Evolutionary conservation across 768 basidiomycete species (phyloP).

Genomic region (Macrolepiota dolichaula): DNA sequence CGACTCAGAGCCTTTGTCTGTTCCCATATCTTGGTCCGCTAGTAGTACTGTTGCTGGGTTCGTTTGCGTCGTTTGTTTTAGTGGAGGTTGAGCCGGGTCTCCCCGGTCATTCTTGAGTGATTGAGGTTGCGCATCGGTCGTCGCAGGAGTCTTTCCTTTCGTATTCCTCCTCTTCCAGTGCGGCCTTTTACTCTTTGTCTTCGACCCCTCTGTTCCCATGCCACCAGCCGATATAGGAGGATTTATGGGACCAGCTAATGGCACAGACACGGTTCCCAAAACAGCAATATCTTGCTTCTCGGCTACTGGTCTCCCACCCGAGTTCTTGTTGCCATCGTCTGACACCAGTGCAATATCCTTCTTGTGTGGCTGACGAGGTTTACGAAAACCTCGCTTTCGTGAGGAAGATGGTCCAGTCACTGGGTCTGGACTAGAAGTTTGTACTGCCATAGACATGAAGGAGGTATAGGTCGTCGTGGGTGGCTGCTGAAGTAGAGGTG

Average conservation of each 20-base stretch:
- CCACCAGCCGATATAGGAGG: not conserved
- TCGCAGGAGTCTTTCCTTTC: not conserved
- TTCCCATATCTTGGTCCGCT: not conserved
- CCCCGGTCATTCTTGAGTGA: not conserved
- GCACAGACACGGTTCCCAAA: not conserved
- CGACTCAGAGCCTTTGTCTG: not conserved
- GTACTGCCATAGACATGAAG: not conserved
- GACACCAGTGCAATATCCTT: not conserved
- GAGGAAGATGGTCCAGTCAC: not conserved
- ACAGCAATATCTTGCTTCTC: not conserved
- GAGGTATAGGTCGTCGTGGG: not conserved
- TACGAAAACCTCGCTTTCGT: not conserved
- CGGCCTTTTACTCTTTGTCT: not conserved
- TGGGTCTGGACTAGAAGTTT: not conserved
- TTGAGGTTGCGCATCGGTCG: not conserved
- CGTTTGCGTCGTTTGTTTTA: not conserved
- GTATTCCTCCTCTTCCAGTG: not conserved
- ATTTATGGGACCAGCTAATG: not conserved
- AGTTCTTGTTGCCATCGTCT: not conserved
- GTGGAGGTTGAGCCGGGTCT: not conserved
- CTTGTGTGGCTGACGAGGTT: not conserved
- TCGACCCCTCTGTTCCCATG: not conserved
- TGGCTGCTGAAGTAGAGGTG: not conserved
- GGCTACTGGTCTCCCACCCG: not conserved
- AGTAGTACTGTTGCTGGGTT: not conserved